Evolutionary conservation across 2,329 filamentous ascomycete species (phyloP).

Genomic region (Madurella fahalii): DNA sequence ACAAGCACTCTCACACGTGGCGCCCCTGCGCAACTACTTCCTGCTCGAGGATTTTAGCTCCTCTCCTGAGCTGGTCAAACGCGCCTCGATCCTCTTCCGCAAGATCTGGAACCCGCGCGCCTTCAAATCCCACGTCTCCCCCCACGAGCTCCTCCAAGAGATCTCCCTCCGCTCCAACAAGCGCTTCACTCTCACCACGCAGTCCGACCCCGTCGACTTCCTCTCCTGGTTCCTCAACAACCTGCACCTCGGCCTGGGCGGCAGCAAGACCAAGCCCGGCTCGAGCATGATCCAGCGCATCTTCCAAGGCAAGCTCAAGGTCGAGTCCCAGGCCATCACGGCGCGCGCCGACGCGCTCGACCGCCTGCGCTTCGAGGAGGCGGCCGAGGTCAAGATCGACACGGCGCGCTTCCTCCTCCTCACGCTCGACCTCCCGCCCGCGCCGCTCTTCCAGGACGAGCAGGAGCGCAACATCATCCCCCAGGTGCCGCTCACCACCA

Average conservation of each 20-base stretch:
- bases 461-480: conserved; percentile 95
- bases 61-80: conserved; percentile 74
- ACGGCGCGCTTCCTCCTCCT: conserved; percentile 81
- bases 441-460: conserved; percentile 94
- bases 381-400: conserved; percentile 73
- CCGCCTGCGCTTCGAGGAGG: conserved; percentile 87
- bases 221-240: conserved; percentile 97
- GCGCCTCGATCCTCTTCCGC: conserved; percentile 83
- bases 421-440: conserved; percentile 85
- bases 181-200: conserved; percentile 82
- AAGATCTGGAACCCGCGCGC: conserved; percentile 98
- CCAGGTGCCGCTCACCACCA: conserved; percentile 74
- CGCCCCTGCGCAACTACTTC: conserved; percentile 85
- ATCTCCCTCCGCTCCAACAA: conserved; percentile 87
- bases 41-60: conserved; percentile 74
- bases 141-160: conserved; percentile 94
- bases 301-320: conserved; percentile 87
- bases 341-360: conserved; percentile 84
- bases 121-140: conserved; percentile 95
- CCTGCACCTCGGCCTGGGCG: conserved; percentile 85
- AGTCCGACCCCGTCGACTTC: conserved; percentile 95
- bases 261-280: conserved; percentile 79
- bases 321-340: conserved; percentile 91
- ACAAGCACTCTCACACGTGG: conserved; percentile 85
- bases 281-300: conserved; percentile 85